phyloP scores from a whole-genome alignment of 495 filamentous ascomycete species.

The Monascus purpureus region DNA sequence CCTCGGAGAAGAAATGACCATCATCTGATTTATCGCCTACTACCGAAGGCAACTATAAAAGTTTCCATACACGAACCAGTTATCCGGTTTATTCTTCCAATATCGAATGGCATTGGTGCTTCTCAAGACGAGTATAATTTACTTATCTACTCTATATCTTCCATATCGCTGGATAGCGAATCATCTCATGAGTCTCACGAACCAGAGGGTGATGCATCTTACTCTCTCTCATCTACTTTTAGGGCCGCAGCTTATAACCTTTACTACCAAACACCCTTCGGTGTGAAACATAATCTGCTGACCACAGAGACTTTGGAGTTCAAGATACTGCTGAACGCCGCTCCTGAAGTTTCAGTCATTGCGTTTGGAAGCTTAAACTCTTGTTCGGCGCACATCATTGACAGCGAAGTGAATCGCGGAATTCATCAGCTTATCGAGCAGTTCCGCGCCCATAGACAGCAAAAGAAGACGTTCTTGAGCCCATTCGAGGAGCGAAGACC shows the following conservation, averaged over 20 bases:
- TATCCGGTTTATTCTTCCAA: slow-evolving; percentile 71
- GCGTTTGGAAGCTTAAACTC: slow-evolving; percentile 71
- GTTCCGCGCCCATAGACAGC: slow-evolving; percentile 48
- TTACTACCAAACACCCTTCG: slow-evolving; percentile 83
- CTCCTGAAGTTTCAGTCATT: slow-evolving; percentile 71
- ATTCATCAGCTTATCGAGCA: slow-evolving; percentile 83
- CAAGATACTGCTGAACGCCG: slow-evolving; percentile 69
- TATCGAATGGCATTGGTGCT: slow-evolving; percentile 44
- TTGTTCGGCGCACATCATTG: slow-evolving; percentile 77
- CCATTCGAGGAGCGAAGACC: slow-evolving; percentile 32
- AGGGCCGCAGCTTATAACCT: slow-evolving; percentile 78
- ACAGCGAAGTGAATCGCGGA: slow-evolving; percentile 80
- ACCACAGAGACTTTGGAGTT: slow-evolving; percentile 77
- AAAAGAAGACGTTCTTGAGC: slow-evolving; percentile 43
- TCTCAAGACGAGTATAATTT: slow-evolving; percentile 67
- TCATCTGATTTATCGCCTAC: slow-evolving; percentile 70
- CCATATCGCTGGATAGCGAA: slow-evolving; percentile 80
- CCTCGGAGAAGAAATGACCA: slow-evolving; percentile 36
- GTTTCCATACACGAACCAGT: slow-evolving; percentile 95
- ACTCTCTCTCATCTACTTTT: slow-evolving; percentile 68
- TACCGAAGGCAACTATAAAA: slow-evolving; percentile 91
- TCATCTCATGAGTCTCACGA: slow-evolving; percentile 95
- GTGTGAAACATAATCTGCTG: slow-evolving; percentile 70
- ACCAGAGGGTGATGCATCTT: slow-evolving; percentile 67
- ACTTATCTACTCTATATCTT: slow-evolving; percentile 86